Evolutionary conservation across 208 protist species (phyloP).

Genomic region (Crithidia mellificae): DNA sequence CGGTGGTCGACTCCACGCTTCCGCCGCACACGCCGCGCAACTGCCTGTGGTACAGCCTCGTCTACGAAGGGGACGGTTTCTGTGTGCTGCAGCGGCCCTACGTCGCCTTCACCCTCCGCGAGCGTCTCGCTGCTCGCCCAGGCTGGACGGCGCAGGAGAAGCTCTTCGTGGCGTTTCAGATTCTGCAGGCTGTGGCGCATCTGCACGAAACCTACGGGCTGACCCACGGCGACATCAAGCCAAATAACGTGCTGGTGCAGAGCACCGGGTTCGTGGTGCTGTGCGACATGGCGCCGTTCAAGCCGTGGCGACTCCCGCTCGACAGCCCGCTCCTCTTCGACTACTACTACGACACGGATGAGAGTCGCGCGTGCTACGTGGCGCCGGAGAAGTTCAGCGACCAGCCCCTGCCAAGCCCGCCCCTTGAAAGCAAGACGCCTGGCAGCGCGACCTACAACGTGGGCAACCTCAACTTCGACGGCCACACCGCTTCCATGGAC

Average conservation of each 20-base stretch:
- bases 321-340: constrained; percentile 81
- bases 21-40: constrained; percentile 4
- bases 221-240: constrained; percentile 89
- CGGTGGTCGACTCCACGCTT: constrained; percentile 38
- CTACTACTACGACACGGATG: constrained; percentile 90
- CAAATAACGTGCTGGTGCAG: constrained; percentile 83
- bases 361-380: constrained; percentile 76
- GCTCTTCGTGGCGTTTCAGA: constrained; percentile 72
- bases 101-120: constrained; percentile 71
- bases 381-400: constrained; percentile 88
- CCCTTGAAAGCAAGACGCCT: constrained; percentile 26
- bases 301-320: constrained; percentile 61
- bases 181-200: constrained; percentile 67
- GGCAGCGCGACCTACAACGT: constrained; percentile 31
- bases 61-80: constrained; percentile 38
- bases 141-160: constrained; percentile 43
- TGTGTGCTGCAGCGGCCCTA: constrained; percentile 76
- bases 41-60: constrained; percentile 32
- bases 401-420: constrained; percentile 25
- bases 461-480: constrained; percentile 61
- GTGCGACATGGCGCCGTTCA: constrained; percentile 86
- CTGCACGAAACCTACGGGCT: constrained; percentile 79
- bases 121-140: constrained; percentile 73
- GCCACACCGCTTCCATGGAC: constrained; percentile 79
- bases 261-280: constrained; percentile 76